Conservation (phyloP, 192 early-diverging fungal species). For the Backusella tarrabulga region DNA sequence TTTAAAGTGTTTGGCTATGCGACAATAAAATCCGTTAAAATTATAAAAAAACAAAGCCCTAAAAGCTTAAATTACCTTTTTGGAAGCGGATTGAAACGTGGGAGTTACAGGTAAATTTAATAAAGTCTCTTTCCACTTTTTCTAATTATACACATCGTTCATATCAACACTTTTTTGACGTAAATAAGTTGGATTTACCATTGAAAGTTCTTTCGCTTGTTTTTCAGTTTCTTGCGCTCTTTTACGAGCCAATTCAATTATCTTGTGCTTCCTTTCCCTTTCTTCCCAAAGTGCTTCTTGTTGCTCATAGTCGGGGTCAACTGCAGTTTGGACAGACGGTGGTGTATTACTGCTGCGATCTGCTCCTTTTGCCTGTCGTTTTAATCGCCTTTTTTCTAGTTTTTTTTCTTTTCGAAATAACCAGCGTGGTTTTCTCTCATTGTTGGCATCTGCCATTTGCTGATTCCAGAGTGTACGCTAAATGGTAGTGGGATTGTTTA, state of each 20-base stretch:
- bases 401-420: slow-evolving; percentile 10
- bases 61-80: neutral
- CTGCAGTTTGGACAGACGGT: neutral
- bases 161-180: neutral
- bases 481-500: neutral
- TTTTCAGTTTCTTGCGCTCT: slow-evolving; percentile 15
- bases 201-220: slow-evolving; percentile 7
- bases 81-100: neutral
- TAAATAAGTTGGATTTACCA: neutral
- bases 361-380: neutral
- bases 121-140: slow-evolving; percentile 15
- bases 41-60: neutral
- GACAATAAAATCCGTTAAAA: neutral
- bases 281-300: slow-evolving; percentile 14
- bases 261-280: neutral
- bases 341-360: neutral
- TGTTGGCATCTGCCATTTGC: neutral
- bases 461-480: neutral
- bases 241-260: neutral
- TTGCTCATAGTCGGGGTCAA: neutral
- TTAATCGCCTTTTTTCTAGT: slow-evolving; percentile 3
- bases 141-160: neutral
- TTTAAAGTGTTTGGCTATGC: neutral
- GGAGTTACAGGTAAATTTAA: slow-evolving; percentile 15
- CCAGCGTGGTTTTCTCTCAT: neutral